phyloP scores from a whole-genome alignment of 2,329 filamentous ascomycete genomes.

The Septoria petroselini region DNA sequence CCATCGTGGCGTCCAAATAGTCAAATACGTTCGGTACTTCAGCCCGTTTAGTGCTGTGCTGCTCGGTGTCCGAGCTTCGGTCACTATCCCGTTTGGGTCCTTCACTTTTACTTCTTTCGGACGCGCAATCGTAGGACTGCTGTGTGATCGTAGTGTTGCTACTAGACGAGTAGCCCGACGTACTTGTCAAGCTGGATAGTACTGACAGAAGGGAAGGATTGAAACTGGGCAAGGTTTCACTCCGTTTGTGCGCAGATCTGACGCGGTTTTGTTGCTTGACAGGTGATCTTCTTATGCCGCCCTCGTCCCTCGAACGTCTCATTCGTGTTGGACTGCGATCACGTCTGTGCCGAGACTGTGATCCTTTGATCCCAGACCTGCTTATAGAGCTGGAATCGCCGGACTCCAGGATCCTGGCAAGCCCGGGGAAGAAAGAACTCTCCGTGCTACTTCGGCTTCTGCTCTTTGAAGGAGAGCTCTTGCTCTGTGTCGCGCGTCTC shows the following conservation, averaged over 20 bases:
- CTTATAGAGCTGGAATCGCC: constrained; percentile 31
- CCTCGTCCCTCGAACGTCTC: constrained; percentile 23
- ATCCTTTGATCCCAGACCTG: constrained; percentile 19
- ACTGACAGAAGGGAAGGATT: constrained; percentile 46
- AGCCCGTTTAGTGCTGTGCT: constrained; percentile 18
- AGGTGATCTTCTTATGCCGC: constrained; percentile 29
- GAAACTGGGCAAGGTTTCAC: constrained; percentile 34
- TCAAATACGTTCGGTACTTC: constrained; percentile 31
- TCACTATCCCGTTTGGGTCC: constrained; percentile 13
- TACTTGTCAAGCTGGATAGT: constrained; percentile 42
- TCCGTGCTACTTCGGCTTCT: constrained; percentile 22
- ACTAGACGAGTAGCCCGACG: constrained; percentile 43
- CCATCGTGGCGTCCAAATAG: constrained; percentile 29
- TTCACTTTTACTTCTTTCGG: constrained; percentile 17
- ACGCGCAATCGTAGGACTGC: constrained; percentile 40
- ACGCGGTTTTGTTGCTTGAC: constrained; percentile 16
- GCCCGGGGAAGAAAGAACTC: constrained; percentile 40
- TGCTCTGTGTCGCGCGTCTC: constrained; percentile 14
- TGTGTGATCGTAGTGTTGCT: constrained; percentile 49
- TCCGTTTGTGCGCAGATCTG: constrained; percentile 24
- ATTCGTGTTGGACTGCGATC: constrained; percentile 18
- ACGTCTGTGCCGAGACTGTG: constrained; percentile 19
- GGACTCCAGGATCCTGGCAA: constrained; percentile 43
- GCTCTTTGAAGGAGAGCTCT: constrained; percentile 17
- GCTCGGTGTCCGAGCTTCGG: constrained; percentile 21